These are phyloP conservation scores for Scutellaria baicalensis DNA, from an alignment of 257 asterid species.

Conservation along the genomic window DNA sequence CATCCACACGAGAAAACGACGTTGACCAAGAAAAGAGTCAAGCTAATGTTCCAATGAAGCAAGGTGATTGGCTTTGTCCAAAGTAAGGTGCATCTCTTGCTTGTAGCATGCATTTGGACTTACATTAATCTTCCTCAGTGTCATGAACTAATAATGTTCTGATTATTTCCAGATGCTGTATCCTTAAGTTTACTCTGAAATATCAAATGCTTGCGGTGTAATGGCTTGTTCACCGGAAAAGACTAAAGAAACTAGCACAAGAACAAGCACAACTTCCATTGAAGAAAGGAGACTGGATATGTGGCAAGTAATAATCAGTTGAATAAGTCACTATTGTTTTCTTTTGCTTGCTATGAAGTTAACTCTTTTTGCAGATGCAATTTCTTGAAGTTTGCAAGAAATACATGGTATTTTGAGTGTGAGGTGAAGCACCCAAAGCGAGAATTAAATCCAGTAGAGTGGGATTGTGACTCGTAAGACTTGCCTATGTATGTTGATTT, in stretches of 20 bases:
- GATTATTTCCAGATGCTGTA: slow-evolving; percentile 58
- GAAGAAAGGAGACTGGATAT: slow-evolving; percentile 96
- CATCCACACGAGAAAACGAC: slow-evolving; percentile 24
- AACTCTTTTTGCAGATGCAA: slow-evolving; percentile 55
- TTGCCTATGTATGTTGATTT: background rate
- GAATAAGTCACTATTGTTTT: background rate
- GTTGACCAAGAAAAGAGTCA: slow-evolving; percentile 29
- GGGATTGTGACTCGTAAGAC: slow-evolving; percentile 98
- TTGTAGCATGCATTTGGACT: background rate
- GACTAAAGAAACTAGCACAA: slow-evolving; percentile 38
- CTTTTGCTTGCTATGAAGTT: slow-evolving; percentile 10
- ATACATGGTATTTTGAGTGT: slow-evolving; percentile 71
- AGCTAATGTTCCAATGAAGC: slow-evolving; percentile 35
- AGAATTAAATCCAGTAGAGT: slow-evolving; percentile 72
- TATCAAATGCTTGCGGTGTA: slow-evolving; percentile 67
- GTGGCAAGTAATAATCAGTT: slow-evolving; percentile 45
- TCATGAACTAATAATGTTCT: background rate
- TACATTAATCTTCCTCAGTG: background rate
- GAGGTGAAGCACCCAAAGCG: slow-evolving; percentile 79
- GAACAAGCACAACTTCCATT: slow-evolving; percentile 69
- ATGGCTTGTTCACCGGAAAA: slow-evolving; percentile 45
- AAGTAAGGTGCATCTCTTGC: slow-evolving; percentile 39
- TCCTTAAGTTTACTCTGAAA: slow-evolving; percentile 72
- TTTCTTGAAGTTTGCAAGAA: slow-evolving; percentile 85
- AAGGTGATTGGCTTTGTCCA: slow-evolving; percentile 88